phyloP scores from a whole-genome alignment of 1,284 basidiomycete species.

The Malassezia yamatoensis region DNA sequence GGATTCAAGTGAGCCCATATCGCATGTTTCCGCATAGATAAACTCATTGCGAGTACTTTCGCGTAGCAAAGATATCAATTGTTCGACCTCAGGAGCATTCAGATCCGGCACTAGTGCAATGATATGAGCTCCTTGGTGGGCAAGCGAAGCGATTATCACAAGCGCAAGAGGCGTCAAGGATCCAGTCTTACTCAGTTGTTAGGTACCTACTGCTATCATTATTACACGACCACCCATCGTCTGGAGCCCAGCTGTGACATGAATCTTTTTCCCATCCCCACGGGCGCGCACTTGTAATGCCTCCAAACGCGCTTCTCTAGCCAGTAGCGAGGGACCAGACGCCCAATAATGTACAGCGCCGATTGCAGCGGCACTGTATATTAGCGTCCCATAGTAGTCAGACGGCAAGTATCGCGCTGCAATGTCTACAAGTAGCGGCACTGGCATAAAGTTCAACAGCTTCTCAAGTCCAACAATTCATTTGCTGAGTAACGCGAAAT shows the following conservation, averaged over 20 bases:
- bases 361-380: conserved; percentile 16
- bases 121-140: conserved; percentile 35
- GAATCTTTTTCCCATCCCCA: conserved; percentile 8
- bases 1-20: conserved; percentile 22
- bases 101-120: conserved; percentile 28
- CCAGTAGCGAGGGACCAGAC: conserved; percentile 23
- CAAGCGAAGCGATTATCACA: conserved; percentile 28
- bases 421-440: conserved; percentile 23
- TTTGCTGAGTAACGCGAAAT: neutral
- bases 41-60: conserved; percentile 32
- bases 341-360: conserved; percentile 31
- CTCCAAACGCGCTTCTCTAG: conserved; percentile 15
- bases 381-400: conserved; percentile 26
- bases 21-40: conserved; percentile 40
- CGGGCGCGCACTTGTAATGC: neutral
- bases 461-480: neutral
- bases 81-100: conserved; percentile 17
- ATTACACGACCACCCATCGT: conserved; percentile 27
- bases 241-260: conserved; percentile 1
- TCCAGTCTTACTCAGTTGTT: conserved; percentile 16
- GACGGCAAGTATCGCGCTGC: conserved; percentile 18
- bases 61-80: conserved; percentile 30
- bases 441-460: conserved; percentile 23
- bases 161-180: conserved; percentile 33
- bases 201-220: conserved; percentile 20